Base-by-base conservation (phyloP, 2,329 filamentous ascomycete genomes). In the Teratosphaeria zuluensis region DNA sequence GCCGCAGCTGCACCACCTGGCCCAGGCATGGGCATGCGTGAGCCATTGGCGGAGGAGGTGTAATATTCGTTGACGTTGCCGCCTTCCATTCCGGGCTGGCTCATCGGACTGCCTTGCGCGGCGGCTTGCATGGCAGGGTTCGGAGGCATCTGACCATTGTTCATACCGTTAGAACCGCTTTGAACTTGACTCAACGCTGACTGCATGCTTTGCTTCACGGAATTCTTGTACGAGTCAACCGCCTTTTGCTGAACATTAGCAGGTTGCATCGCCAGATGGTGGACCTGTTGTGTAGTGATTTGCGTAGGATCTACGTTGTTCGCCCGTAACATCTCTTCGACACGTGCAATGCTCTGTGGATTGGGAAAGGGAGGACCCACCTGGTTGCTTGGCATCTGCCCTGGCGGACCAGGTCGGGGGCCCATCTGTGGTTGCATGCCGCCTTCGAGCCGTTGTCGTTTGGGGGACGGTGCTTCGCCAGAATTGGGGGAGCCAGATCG, bases 401-500 rank as follows among this genome's bases (percentile, higher is more conserved):
- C 65, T 46, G 65, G 66, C 56, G 66, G 69, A 54, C 66, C 69
- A 58, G 67, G 66, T 57, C 69, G 67, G 51, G 63, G 65, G 53
- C 64, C 87, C 82, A 92, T 88, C 67, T 86, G 87, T 69, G 85
- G 86, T 62, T 86, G 85, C 71, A 89, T 89, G 69, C 87, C 85
- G 64, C 92, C 89, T 61, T 96, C 82, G 59, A 56, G 28, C 11
- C 92, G 88, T 59, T 86, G 89, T 69, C 92, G 84, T 78, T 97
- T 97, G 1, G 92, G 92, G 33, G 92, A 97, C 4, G 91, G 90
- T 30, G 90, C 91, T 56, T 96, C 92, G 57, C 85, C 86, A 42
- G 87, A 87, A 55, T 86, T 85, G 7, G 92, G 92, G 35, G 92
- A 96, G 59, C 87, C 85, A 31, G 90, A 87, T 60, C 91, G 76